Evolutionary conservation across 495 filamentous ascomycete species (phyloP).

Genomic region (Cudoniella acicularis): DNA sequence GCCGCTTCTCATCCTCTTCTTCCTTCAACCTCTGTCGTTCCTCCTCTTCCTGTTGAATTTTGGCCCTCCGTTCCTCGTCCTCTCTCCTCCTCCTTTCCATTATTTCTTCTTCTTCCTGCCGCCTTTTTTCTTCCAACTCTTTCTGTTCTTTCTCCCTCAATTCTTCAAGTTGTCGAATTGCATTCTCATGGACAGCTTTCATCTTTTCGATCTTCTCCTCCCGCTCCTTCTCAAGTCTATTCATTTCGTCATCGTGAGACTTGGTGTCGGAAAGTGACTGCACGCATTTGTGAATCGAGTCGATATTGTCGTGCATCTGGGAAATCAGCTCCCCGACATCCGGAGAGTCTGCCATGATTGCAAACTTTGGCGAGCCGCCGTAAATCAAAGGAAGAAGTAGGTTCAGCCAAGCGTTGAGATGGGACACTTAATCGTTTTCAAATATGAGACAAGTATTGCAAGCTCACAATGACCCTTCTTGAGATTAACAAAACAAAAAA

Average conservation of each 20-base stretch:
- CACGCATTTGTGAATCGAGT: constrained; percentile 15
- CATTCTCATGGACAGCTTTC: not conserved
- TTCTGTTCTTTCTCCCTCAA: constrained; percentile 15
- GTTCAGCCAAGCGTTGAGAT: too few relatives aligned
- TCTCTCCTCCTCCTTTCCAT: constrained; percentile 15
- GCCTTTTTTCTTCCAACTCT: constrained; percentile 16
- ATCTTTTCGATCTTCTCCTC: constrained; percentile 10
- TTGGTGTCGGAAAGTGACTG: constrained; percentile 11
- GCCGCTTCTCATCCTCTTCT: not conserved
- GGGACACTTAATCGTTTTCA: not conserved
- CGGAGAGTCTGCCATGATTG: not conserved
- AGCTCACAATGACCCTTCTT: not conserved
- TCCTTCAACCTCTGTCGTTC: not conserved
- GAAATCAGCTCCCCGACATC: constrained; percentile 16
- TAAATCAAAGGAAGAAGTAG: not conserved
- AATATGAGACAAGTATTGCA: not conserved
- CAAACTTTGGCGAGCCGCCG: not conserved
- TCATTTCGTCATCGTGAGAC: constrained; percentile 17
- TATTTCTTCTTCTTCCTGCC: constrained; percentile 17
- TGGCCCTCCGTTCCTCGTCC: constrained; percentile 15
- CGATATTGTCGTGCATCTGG: constrained; percentile 17
- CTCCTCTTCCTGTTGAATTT: constrained; percentile 10
- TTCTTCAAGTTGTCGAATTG: not conserved
- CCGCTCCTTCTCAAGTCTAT: constrained; percentile 4
- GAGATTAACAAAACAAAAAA: not conserved